Base-by-base conservation (phyloP, 495 filamentous ascomycete species). In the Echria macrotheca region DNA sequence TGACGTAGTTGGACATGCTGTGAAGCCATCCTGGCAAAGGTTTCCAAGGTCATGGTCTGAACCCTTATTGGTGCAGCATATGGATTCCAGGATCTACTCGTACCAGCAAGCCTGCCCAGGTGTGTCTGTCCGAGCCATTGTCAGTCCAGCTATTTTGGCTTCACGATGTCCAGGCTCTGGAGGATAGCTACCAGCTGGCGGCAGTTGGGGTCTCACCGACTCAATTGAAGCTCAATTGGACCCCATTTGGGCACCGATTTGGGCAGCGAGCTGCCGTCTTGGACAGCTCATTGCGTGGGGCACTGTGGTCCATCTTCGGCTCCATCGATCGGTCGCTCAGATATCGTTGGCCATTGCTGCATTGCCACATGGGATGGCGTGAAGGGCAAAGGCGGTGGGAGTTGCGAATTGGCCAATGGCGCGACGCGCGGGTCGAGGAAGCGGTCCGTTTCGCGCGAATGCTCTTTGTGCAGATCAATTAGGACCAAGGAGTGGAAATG, bases 371-470 rank as follows among this genome's bases (percentile, higher is more conserved):
- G 50, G 42, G 39, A 50, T 35, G 39, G 41, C 48, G 41, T 44
- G 43, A 41, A 49, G 19, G 51, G 17, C 43, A 47, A 23, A 52
- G 50, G 40, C 59, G 14, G 24, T 53, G 49, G 18, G 47, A 21
- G 52, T n/a, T 47, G 48, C 37, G 49, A 58, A 64, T 60, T 64
- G 60, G 50, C 60, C 58, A 64, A 64, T 64, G 37, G 56, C 17
- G 26, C 11, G 11, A 7, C 4, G 14, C 33, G 49, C 47, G 41
- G 52, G 25, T 32, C 49, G 37, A 52, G 31, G 48, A 58, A 54
- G 52, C 50, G 50, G 47, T 50, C 57, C 52, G 50, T 50, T 57
- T 58, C 47, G 51, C 42, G 53, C 24, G 8, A 33, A 45, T 31
- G 32, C 32, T 9, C 10, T 39, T 40, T 26, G 25, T 31, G 46